Base-by-base conservation (phyloP, 2,329 filamentous ascomycete species). In the Polytolypa hystricis region DNA sequence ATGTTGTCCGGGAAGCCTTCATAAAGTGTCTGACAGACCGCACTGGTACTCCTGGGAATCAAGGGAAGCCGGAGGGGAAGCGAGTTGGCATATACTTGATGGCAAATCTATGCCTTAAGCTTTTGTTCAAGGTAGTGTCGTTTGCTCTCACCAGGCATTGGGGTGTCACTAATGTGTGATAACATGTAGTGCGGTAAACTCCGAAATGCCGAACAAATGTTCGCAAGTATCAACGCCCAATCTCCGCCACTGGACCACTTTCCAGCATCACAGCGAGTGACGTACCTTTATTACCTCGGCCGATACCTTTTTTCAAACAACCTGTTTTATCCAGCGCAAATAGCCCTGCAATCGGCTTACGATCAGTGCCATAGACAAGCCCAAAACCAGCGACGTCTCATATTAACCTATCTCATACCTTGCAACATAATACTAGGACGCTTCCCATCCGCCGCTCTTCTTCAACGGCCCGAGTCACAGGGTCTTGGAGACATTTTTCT, bases 281-380 rank as follows among this genome's bases (percentile, higher is more conserved):
- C 86, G 3, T 96, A 87, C 50, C 77, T 96, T 10, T 95, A 94
- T 64, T 94, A 94, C 55, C 78, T 96, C 4, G 89, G 89, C 12
- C 80, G 86, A 40, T 95, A 89, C 61, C 77, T 87, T 52, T 85
- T 93, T 56, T 77, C 83, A 44, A 87, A 84, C 56, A 81, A 78
- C 47, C 80, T 93, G 54, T 94, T 85, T 58, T 76, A 74, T 43
- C 78, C 82, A 17, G 85, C 87, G 0, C 75, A 80, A 35, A 66
- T 76, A 33, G 84, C 81, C 23, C 66, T 95, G 5, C 74, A 93
- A 51, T 71, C 79, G 17, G 84, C 89, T 2, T 95, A 93, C 58
- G 64, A 79, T 34, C 80, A 93, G 57, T 83, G 84, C 46, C 73
- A 76, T 43, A 52, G 56, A n/a, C 57, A 61, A 37, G 69, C 64